Evolutionary conservation across 176 grass and related monocot species (phyloP), one percentile per base, ranked within the genome.

Genomic region (Zoysia pacifica): DNA sequence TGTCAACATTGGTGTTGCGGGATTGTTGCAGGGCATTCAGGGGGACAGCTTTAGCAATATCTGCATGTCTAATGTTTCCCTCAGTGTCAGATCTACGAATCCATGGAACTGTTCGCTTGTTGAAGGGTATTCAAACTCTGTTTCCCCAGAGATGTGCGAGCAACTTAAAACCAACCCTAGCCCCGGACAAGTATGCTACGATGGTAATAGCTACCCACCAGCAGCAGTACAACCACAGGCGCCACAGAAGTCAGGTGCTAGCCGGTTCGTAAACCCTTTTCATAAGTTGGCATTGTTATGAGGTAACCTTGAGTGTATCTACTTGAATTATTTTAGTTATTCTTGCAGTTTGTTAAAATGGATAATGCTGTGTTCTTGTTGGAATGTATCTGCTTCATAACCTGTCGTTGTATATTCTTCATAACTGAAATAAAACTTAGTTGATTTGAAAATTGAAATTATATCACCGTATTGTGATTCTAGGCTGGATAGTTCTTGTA

Each of bases 61-160:
- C 50, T 97, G 94, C 84, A 85, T 97, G 53, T 87, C 88, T 36
- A 91, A 97, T 85, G 67, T 93, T 11, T 83, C 83, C 19, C 85
- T 97, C 16, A 70, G 75, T 47, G 86, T 74, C 51, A 87, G 40
- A 61, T 87, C 94, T n/a, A 77, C 15, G 0, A 12, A 68, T 67
- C 88, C 88, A 62, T 97, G 94, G 94, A 93, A 91, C 59, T 93
- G 91, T 83, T 97, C 94, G 8, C 85, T 87, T 38, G 53, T 93
- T 1, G 74, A 97, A 70, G 94, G 94, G 65, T 93, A 79, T 78
- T 91, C 90, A 9, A 89, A 87, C 79, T 85, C 70, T 70, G 94
- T 97, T 14, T 84, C 70, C 62, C 94, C 91, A 9, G 89, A 97
- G 70, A 49, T 87, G 54, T 93, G 94, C 38, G 83, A 97, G 50